Evolutionary conservation across 2,329 filamentous ascomycete species (phyloP), one percentile per base, ranked within the genome.

Genomic region (Phoma sp.): DNA sequence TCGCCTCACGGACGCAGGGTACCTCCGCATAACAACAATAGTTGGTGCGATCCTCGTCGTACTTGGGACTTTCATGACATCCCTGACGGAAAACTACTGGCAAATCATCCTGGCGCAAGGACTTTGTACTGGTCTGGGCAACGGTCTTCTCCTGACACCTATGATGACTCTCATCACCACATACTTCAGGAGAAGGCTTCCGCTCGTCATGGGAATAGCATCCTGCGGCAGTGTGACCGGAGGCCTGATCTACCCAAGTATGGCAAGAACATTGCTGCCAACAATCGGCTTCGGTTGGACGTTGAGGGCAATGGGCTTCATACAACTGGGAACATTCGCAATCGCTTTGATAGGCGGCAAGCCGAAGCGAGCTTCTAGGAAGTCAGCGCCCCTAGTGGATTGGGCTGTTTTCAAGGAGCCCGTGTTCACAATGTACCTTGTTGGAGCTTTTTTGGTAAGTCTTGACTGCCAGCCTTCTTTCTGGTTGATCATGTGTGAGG

Each of bases 231-330:
- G 42, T 9, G 39, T 39, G 2, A 57, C 53, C 2, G 64, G 59
- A 6, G 64, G 64, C 6, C 23, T 67, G 4, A 38, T 67, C 3
- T 66, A 56, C 23, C 61, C 63, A 3, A 21, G 43, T 11, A 60
- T 66, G 14, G 53, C 45, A 4, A 40, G 46, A 32, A 28, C 53
- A 10, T 34, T 57, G 15, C 10, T 66, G 2, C 43, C 48, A 0
- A 42, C 5, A 11, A 34, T 64, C 12, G 63, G 64, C 5, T 88
- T 87, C 64, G 77, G 77, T 0, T 87, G 85, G 84, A 86, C 86
- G 0, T 78, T 87, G 32, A 76, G 86, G 0, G 79, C 81, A 0
- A 76, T 87, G 40, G 85, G 83, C 0, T 80, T 49, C 15, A 42
- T 42, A 42, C 40, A 42, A 15, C 15, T 42, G 26, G 40, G 26